Evolutionary conservation across 495 filamentous ascomycete species (phyloP), one percentile per base, ranked within the genome.

Genomic region (Hypoxylon cercidicola): DNA sequence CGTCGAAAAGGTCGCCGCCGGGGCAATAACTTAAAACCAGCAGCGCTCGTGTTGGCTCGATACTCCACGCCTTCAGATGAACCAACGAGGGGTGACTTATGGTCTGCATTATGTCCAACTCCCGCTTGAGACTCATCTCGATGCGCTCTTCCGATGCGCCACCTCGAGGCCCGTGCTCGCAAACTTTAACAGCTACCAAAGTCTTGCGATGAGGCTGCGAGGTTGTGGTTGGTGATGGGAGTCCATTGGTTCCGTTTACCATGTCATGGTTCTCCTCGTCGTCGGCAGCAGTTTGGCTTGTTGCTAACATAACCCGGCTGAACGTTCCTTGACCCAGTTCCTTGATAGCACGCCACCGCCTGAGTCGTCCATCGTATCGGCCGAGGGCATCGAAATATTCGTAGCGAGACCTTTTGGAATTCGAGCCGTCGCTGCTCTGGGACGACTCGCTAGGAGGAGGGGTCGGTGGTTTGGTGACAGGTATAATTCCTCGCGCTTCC

Each of bases 1-100:
- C 81, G 54, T 98, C 96, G 73, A 99, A 99, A 15, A 99, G 80
- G 72, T 99, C 95, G 5, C 95, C 96, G 2, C 95, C 95, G 2
- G 93, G 88, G 68, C 92, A 97, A 73, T 97, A 98, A 62, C 89
- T 91, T 55, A 99, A 80, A 35, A 98, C 89, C 39, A 99, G 79
- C 39, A 97, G 81, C 2, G 93, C 91, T 34, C 92, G 88, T 34
- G 88, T 87, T 23, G 89, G 85, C 72, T 94, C 89, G 62, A 91
- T 89, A 48, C 84, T 93, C 79, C 91, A 96, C 4, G 92, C 93
- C 70, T 93, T 93, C 47, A 99, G 80, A 71, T 96, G 88, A 11
- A 97, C 90, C 40, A 99, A 77, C 0, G 90, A 96, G 3, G 96
- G 95, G 75, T 99, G 92, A 37, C 89, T 87, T 60, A 97, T 85